Conservation (phyloP, 2,329 filamentous ascomycete genomes). For the Clonostachys rosea region DNA sequence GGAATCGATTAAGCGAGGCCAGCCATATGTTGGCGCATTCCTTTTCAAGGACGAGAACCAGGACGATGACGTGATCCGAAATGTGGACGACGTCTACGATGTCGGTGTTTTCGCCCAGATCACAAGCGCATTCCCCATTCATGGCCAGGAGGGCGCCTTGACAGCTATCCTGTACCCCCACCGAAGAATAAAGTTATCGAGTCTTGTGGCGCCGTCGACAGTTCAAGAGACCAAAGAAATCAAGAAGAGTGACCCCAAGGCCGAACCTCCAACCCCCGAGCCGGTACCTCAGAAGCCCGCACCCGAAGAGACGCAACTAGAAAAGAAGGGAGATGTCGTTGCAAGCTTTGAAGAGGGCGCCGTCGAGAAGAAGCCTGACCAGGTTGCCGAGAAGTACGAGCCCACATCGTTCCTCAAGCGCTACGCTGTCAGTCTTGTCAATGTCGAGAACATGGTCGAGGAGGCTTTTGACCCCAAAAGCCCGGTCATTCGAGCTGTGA, state of each 20-base stretch:
- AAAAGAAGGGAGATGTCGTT: constrained; percentile 89
- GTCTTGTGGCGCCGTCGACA: constrained; percentile 62
- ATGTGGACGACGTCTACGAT: constrained; percentile 86
- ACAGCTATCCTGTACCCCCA: constrained; percentile 96
- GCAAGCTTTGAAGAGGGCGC: constrained; percentile 90
- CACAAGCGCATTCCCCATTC: constrained; percentile 89
- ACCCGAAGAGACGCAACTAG: constrained; percentile 47
- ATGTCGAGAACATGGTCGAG: constrained; percentile 88
- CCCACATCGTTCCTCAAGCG: constrained; percentile 88
- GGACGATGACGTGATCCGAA: constrained; percentile 91
- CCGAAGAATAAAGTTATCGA: constrained; percentile 85
- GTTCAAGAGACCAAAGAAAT: constrained; percentile 33
- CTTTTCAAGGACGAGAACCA: constrained; percentile 94
- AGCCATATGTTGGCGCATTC: constrained; percentile 96
- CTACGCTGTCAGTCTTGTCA: constrained; percentile 89
- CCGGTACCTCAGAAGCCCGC: constrained; percentile 50
- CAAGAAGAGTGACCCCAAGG: constrained; percentile 46
- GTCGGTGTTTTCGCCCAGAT: constrained; percentile 97
- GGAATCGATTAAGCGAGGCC: constrained; percentile 93
- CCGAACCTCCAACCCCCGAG: constrained; percentile 46
- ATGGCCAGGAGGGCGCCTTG: constrained; percentile 77
- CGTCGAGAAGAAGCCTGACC: constrained; percentile 53
- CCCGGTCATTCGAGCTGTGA: constrained; percentile 82
- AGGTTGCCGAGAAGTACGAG: constrained; percentile 60
- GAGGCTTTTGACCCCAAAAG: constrained; percentile 89